Conservation (phyloP, 176 grass and related monocot species). For the Alloteropsis semialata region DNA sequence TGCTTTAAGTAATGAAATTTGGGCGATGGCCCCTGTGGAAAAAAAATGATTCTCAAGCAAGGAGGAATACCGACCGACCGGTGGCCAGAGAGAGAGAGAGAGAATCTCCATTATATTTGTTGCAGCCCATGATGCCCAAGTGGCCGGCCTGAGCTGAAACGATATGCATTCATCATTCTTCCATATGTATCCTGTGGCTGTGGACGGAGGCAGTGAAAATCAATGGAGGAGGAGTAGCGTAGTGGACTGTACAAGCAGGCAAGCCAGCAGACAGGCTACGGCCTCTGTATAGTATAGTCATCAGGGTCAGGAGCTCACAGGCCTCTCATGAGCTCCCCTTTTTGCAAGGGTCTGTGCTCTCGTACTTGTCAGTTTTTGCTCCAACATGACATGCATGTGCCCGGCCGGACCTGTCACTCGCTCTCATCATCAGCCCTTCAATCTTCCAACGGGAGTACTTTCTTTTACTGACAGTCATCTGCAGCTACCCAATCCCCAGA, state of each 20-base stretch:
- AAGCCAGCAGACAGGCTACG: neutral
- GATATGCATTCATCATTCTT: neutral
- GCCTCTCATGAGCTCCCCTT: neutral
- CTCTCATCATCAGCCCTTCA: neutral
- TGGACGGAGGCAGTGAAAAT: neutral
- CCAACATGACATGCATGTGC: slow-evolving; percentile 9
- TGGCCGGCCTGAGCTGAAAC: neutral
- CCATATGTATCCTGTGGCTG: neutral
- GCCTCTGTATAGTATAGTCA: neutral
- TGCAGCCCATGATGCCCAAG: neutral
- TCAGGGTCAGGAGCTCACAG: neutral
- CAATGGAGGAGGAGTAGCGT: neutral
- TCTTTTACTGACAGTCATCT: neutral
- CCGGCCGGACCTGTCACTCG: neutral
- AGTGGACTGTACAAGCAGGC: slow-evolving; percentile 5
- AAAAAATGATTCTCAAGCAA: no score
- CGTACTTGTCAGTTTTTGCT: slow-evolving; percentile 50
- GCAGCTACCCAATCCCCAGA: slow-evolving; percentile 20
- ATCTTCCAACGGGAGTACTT: no score
- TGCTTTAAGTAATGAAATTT: no score
- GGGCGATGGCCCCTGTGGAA: no score
- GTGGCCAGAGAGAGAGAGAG: neutral
- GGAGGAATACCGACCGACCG: no score
- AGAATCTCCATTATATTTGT: neutral
- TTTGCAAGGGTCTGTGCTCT: slow-evolving; percentile 7